Evolutionary conservation across 139 green algal species (phyloP).

Genomic region (Chlorella sp.): DNA sequence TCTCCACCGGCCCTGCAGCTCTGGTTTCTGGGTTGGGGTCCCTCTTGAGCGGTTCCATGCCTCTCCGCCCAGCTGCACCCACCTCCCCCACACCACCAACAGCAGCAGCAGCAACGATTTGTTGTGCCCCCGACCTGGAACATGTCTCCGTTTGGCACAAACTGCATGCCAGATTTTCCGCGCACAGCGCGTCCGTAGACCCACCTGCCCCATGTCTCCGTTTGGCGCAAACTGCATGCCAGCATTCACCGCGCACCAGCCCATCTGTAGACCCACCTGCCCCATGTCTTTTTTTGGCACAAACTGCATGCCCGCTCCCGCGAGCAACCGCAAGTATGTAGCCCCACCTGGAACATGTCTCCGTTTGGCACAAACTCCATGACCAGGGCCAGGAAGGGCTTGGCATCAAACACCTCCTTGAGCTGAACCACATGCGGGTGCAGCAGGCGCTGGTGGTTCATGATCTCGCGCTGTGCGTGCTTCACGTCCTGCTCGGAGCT

Average conservation of each 20-base stretch:
- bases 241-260: too few species aligned
- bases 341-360: constrained; percentile 75
- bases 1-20: too few species aligned
- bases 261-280: constrained; percentile 49
- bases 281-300: constrained; percentile 81
- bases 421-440: constrained; percentile 75
- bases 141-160: too few species aligned
- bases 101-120: background rate
- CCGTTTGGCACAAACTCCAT: constrained; percentile 86
- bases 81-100: too few species aligned
- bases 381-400: constrained; percentile 74
- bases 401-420: constrained; percentile 39
- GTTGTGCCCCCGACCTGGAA: too few species aligned
- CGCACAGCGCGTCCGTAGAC: too few species aligned
- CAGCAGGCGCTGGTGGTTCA: constrained; percentile 68
- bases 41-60: too few species aligned
- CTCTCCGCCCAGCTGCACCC: too few species aligned
- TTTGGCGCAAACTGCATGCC: constrained; percentile 86
- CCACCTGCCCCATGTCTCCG: constrained; percentile 67
- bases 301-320: constrained; percentile 89
- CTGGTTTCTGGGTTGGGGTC: too few species aligned
- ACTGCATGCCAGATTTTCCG: too few species aligned
- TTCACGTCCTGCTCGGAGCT: constrained; percentile 47
- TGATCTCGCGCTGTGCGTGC: constrained; percentile 61
- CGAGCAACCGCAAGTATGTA: too few species aligned